phyloP scores from a whole-genome alignment of 2,329 filamentous ascomycete genomes.

The Colletotrichum truncatum region DNA sequence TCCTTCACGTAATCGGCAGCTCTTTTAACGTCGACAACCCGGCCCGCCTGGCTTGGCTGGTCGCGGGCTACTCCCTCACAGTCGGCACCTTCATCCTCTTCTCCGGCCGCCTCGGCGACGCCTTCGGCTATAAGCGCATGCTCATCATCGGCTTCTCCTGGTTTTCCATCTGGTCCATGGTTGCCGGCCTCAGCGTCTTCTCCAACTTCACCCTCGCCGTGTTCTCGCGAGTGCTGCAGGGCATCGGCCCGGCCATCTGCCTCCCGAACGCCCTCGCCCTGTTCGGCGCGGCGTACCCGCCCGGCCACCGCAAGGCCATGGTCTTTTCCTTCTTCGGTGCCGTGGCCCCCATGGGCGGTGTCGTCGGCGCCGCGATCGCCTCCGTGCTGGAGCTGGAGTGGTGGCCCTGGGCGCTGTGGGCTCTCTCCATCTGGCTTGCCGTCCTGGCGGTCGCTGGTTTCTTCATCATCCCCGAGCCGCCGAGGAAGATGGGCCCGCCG shows the following conservation, averaged over 20 bases:
- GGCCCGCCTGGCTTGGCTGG: constrained; percentile 63
- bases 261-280: constrained; percentile 73
- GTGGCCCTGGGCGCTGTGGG: constrained; percentile 61
- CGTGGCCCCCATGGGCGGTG: constrained; percentile 55
- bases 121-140: constrained; percentile 66
- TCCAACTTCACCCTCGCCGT: constrained; percentile 34
- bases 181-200: constrained; percentile 53
- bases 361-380: constrained; percentile 51
- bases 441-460: constrained; percentile 41
- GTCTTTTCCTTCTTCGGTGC: constrained; percentile 63
- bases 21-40: constrained; percentile 21
- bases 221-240: constrained; percentile 59
- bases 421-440: constrained; percentile 45
- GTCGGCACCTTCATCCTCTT: constrained; percentile 68
- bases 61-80: constrained; percentile 66
- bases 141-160: constrained; percentile 64
- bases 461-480: constrained; percentile 46
- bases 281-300: constrained; percentile 64
- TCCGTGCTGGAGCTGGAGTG: constrained; percentile 48
- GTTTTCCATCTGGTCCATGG: constrained; percentile 64
- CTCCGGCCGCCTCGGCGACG: constrained; percentile 65
- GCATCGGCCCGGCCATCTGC: constrained; percentile 69
- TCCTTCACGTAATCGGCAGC: constrained; percentile 20
- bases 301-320: constrained; percentile 67
- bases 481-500: constrained; percentile 24